Evolutionary conservation across 176 grass and related monocot species (phyloP), one percentile per base, ranked within the genome.

Genomic region (Triticum monococcum): DNA sequence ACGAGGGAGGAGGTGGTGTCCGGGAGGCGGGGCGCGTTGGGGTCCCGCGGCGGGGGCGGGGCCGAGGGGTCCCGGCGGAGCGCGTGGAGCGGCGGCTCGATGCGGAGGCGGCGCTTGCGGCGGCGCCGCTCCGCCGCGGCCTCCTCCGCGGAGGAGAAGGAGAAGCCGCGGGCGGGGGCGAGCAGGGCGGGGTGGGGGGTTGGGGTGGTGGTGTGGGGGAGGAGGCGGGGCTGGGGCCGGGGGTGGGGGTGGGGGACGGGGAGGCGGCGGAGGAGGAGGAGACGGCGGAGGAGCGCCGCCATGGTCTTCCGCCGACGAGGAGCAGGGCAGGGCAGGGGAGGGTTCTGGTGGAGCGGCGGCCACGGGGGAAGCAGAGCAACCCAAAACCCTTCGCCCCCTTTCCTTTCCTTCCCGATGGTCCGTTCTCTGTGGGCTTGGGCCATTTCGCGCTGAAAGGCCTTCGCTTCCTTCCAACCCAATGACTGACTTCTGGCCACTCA

Each of bases 11-110:
- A 89, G 43, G 84, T 87, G 79, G 87, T 87, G 68, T 92, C 91
- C 0, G 87, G 84, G 24, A 89, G 87, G 38, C 91, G 91, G 30
- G 81, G 67, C 46, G 81, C 81, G 79, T 72, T 78, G 35, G 79
- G 84, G 17, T 84, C 85, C 0, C 82, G 79, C 76, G 91, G 84
- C 12, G 73, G 35, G 20, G 68, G 80, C 3, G 79, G 71, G n/a
- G 61, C 5, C 24, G 74, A 71, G 3, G 87, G 87, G 3, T 85
- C 86, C 14, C 79, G 82, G 5, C 87, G 87, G 4, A 89, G 87
- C 17, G 84, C 91, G 79, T 92, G 79, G n/a, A 92, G 83, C 62
- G 91, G 91, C 2, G 91, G 91, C 75, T 92, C 91, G 72, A 92
- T 92, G 23, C 91, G 87, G 84, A 92, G 91, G 23, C 87, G 87